Evolutionary conservation across 225 moss, liverwort and hornwort genomes (phyloP).

Genomic region (Asterella californica): DNA sequence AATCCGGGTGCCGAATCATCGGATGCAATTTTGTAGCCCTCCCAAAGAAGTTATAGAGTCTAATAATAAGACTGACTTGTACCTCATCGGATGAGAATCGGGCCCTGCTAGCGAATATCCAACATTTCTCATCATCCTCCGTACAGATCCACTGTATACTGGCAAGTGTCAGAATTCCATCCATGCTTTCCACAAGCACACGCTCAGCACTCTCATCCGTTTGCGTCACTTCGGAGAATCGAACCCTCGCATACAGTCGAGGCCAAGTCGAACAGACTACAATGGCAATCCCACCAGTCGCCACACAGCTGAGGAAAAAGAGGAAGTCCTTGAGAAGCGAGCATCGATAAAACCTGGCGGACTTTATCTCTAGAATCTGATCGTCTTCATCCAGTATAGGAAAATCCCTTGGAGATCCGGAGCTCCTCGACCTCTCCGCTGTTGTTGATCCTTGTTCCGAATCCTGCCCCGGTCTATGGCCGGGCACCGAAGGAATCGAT

Average conservation of each 20-base stretch:
- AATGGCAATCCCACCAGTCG: conserved; percentile 33
- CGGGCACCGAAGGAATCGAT: conserved; percentile 24
- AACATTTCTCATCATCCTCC: conserved; percentile 27
- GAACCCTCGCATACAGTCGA: conserved; percentile 29
- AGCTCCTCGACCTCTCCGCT: conserved; percentile 6
- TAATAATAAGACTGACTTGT: not conserved
- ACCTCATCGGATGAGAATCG: conserved; percentile 37
- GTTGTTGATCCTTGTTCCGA: conserved; percentile 24
- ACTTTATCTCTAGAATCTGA: conserved; percentile 42
- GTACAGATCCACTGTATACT: conserved; percentile 37
- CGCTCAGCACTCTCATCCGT: conserved; percentile 39
- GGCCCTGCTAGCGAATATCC: conserved; percentile 32
- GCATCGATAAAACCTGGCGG: conserved; percentile 36
- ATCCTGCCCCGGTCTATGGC: not conserved
- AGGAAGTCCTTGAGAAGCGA: conserved; percentile 29
- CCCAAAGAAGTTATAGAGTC: no score
- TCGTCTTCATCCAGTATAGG: conserved; percentile 44
- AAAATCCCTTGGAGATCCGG: conserved; percentile 20
- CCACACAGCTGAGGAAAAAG: conserved; percentile 21
- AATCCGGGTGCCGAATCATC: no score
- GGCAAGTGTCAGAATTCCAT: conserved; percentile 32
- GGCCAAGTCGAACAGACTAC: conserved; percentile 39
- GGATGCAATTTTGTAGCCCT: no score
- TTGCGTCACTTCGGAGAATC: conserved; percentile 35
- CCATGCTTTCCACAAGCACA: conserved; percentile 49